phyloP scores from a whole-genome alignment of 2,329 filamentous ascomycete species.

The Trichothecium roseum region DNA sequence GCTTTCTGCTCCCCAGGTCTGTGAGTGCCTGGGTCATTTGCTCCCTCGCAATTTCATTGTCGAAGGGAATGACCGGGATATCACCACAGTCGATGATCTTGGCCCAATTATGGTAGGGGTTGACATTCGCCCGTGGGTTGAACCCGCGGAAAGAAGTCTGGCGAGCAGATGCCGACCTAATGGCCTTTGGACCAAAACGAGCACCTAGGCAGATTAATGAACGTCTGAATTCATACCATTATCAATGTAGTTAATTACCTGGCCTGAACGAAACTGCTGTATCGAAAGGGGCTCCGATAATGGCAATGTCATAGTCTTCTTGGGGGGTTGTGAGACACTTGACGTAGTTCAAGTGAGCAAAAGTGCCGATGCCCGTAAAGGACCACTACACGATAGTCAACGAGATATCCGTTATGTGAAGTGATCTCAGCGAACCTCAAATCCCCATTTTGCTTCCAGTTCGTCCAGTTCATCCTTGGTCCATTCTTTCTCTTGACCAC shows the following conservation, averaged over 20 bases:
- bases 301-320: slow-evolving; percentile 53
- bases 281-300: slow-evolving; percentile 59
- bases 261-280: slow-evolving; percentile 39
- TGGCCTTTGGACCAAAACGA: slow-evolving; percentile 79
- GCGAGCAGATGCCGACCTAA: slow-evolving; percentile 71
- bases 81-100: slow-evolving; percentile 84
- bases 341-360: slow-evolving; percentile 55
- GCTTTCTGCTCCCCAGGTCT: slow-evolving; percentile 45
- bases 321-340: slow-evolving; percentile 54
- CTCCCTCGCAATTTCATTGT: slow-evolving; percentile 68
- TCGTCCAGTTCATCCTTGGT: slow-evolving; percentile 39
- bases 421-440: slow-evolving; percentile 32
- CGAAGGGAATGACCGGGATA: slow-evolving; percentile 76
- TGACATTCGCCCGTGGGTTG: slow-evolving; percentile 73
- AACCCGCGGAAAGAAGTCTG: slow-evolving; percentile 70
- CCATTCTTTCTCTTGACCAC: slow-evolving; percentile 29
- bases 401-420: background rate
- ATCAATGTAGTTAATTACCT: no score
- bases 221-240: slow-evolving; percentile 7
- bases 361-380: slow-evolving; percentile 60
- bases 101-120: slow-evolving; percentile 75
- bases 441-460: slow-evolving; percentile 46
- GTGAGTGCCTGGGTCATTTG: slow-evolving; percentile 79
- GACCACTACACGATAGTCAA: slow-evolving; percentile 5
- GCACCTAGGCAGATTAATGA: slow-evolving; percentile 34